These are phyloP conservation scores for Aspergillus cristatus DNA, from an alignment of 495 filamentous ascomycete species.

Conservation along the genomic window DNA sequence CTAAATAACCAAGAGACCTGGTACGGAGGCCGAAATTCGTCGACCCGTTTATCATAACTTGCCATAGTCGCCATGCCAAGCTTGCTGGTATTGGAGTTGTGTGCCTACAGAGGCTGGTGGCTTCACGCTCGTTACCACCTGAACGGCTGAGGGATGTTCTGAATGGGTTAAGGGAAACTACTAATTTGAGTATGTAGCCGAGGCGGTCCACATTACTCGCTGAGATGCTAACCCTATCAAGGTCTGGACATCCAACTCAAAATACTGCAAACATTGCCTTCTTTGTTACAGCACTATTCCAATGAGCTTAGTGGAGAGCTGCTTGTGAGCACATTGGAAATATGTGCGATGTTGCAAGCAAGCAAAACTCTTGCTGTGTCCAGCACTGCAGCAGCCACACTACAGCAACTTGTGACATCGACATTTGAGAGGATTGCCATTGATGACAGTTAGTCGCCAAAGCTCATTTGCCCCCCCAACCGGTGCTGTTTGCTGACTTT, in stretches of 20 bases:
- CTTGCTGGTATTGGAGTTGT: slow-evolving; percentile 78
- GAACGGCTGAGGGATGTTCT: slow-evolving; percentile 72
- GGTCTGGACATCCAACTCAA: slow-evolving; percentile 92
- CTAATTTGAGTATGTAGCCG: slow-evolving; percentile 43
- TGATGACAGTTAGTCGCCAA: slow-evolving; percentile 53
- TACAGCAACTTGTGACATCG: slow-evolving; percentile 87
- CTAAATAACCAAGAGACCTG: slow-evolving; percentile 55
- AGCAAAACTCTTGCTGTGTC: slow-evolving; percentile 88
- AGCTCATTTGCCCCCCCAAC: neutral
- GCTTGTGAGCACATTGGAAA: slow-evolving; percentile 70
- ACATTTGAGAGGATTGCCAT: slow-evolving; percentile 83
- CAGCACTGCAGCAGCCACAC: slow-evolving; percentile 86
- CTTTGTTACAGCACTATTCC: slow-evolving; percentile 83
- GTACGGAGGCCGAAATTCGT: slow-evolving; percentile 72
- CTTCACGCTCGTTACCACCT: slow-evolving; percentile 65
- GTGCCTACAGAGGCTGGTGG: slow-evolving; percentile 80
- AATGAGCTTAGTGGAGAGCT: slow-evolving; percentile 71
- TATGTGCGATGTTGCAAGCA: slow-evolving; percentile 81
- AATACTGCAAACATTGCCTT: slow-evolving; percentile 88
- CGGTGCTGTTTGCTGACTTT: slow-evolving; percentile 41
- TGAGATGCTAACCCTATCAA: slow-evolving; percentile 26
- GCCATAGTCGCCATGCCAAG: slow-evolving; percentile 78
- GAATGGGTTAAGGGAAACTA: slow-evolving; percentile 76
- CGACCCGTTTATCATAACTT: slow-evolving; percentile 87
- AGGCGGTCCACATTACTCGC: neutral